Evolutionary conservation across 768 basidiomycete species (phyloP).

Genomic region (Russula sp.): DNA sequence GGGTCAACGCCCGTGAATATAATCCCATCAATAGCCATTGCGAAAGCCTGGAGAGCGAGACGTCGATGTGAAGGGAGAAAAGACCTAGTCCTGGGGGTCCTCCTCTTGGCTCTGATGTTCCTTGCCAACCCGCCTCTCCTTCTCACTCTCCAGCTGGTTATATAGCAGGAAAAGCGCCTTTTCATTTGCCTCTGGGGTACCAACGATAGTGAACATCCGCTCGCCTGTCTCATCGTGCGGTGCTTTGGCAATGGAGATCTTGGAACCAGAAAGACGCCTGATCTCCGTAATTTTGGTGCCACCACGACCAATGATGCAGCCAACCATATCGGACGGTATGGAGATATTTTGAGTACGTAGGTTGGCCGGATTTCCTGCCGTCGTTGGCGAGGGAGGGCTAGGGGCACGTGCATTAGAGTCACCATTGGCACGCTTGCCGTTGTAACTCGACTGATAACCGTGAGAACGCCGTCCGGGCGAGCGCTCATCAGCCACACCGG

Average conservation of each 20-base stretch:
- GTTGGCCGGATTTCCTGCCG: slow-evolving; percentile 56
- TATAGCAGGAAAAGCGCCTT: slow-evolving; percentile 97
- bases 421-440: slow-evolving; percentile 59
- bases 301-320: slow-evolving; percentile 91
- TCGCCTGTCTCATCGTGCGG: slow-evolving; percentile 99
- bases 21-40: slow-evolving; percentile 28
- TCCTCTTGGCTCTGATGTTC: slow-evolving; percentile 72
- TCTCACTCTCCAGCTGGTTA: slow-evolving; percentile 95
- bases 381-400: slow-evolving; percentile 54
- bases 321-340: slow-evolving; percentile 99
- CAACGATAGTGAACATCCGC: slow-evolving; percentile 98
- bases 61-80: slow-evolving; percentile 22
- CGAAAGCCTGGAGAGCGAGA: slow-evolving; percentile 21
- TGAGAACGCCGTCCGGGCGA: slow-evolving; percentile 47
- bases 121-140: slow-evolving; percentile 85
- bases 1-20: slow-evolving; percentile 31
- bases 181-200: slow-evolving; percentile 94
- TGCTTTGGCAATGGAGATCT: slow-evolving; percentile 97
- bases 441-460: slow-evolving; percentile 48
- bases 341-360: slow-evolving; percentile 98
- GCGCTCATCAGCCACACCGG: slow-evolving; percentile 78
- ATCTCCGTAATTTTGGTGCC: slow-evolving; percentile 99
- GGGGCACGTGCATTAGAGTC: slow-evolving; percentile 49
- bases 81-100: slow-evolving; percentile 32
- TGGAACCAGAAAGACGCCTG: slow-evolving; percentile 93